Conservation (phyloP, 2,329 filamentous ascomycete species). For the Huntiella decipiens region DNA sequence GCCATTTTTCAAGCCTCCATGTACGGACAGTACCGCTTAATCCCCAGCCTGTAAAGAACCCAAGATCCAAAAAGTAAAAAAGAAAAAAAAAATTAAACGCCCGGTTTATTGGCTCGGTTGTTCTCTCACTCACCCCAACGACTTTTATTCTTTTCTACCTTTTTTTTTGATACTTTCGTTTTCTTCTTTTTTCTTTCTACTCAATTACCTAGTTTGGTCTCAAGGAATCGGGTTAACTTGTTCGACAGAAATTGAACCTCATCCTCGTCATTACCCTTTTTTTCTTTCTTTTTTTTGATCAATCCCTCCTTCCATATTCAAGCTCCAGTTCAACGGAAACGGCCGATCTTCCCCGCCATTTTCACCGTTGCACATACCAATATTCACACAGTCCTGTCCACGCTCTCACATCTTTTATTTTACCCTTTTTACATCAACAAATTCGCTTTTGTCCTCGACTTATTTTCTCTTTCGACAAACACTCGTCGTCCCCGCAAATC, state of each 20-base stretch:
- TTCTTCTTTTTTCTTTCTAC: not conserved
- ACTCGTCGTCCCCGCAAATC: not conserved
- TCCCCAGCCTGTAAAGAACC: no score
- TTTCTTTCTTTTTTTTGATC: not conserved
- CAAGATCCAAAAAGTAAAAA: no score
- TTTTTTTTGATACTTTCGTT: not conserved
- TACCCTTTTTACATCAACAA: not conserved
- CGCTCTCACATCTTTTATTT: not conserved
- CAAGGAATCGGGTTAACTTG: not conserved
- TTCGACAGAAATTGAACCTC: not conserved
- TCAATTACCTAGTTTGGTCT: not conserved
- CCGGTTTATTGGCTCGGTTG: not conserved
- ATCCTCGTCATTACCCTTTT: not conserved
- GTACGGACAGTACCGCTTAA: no score
- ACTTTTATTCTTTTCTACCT: conserved; percentile 15
- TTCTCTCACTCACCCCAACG: conserved; percentile 12
- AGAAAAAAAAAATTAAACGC: no score
- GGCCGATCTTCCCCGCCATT: no score
- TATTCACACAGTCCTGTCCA: no score
- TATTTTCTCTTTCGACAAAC: not conserved
- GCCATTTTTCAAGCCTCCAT: no score
- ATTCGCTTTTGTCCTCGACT: not conserved
- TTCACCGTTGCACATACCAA: no score
- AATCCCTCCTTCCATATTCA: not conserved
- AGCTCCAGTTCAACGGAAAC: no score